Base-by-base conservation (phyloP, 2,329 filamentous ascomycete genomes). In the Myriangium duriaei region DNA sequence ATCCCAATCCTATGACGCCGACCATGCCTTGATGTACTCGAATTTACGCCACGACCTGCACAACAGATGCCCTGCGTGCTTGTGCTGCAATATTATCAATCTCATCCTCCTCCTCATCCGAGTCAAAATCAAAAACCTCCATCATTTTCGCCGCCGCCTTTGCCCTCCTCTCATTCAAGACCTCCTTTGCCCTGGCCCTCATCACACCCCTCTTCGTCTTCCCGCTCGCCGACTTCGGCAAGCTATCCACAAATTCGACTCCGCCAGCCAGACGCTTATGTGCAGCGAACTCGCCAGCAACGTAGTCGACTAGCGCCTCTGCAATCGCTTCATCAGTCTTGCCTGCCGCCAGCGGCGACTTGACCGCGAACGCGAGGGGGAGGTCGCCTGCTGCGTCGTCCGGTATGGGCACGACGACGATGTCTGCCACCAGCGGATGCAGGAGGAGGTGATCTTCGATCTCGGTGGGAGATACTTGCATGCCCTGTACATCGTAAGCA, bases 171-270 rank as follows among this genome's bases (percentile, higher is more conserved):
- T 26, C 21, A 26, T 26, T n/a, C 21, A 26, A 26, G 21, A 26
- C 21, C 54, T 79, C 76, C 63, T 68, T 81, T 60, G 91, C 84
- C 51, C 72, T 71, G 51, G 92, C 84, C 30, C 32, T 21, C 24
- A 32, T 29, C 24, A 49, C 43, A 16, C 40, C 45, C 31, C 44
- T 48, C 39, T 51, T 41, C n/a, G 54, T 53, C 45, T 57, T 57
- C 2, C 54, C 54, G 3, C 48, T 51, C 2, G 47, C 41, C 10
- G 45, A 51, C 45, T 55, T 56, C 5, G 54, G 53, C 34, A 57
- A 54, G 4, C 26, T 18, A 2, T 52, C 45, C n/a, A 51, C 45
- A 34, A 54, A 54, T 2, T 41, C 34, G 5, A 52, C 33, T 24
- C 49, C 43, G 19, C 44, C 39, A 14, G 30, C 17, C 17, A 41